Conservation (phyloP, 2,329 filamentous ascomycete genomes). For the Fusarium staphyleae region DNA sequence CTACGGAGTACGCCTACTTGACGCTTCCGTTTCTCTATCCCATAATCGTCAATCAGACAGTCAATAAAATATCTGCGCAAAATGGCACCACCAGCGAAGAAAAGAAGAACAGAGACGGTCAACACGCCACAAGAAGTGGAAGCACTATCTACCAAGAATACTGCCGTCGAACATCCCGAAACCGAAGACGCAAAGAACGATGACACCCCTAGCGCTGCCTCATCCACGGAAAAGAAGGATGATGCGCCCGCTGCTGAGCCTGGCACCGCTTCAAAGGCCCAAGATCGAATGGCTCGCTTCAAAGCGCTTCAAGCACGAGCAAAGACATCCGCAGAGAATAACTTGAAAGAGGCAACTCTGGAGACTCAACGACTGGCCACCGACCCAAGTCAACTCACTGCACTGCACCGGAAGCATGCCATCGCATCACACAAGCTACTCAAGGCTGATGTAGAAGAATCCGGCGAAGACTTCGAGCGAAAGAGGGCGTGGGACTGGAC, state of each 20-base stretch:
- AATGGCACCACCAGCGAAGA: conserved; percentile 43
- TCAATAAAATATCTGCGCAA: neutral
- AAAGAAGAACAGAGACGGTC: conserved; percentile 35
- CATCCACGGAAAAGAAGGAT: conserved; percentile 27
- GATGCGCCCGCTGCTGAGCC: conserved; percentile 28
- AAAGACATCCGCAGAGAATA: conserved; percentile 73
- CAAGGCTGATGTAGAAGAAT: conserved; percentile 86
- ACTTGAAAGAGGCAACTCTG: conserved; percentile 82
- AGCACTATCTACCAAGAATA: neutral
- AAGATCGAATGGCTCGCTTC: conserved; percentile 81
- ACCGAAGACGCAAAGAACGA: neutral
- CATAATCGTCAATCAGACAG: conserved; percentile 1
- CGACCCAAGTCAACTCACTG: conserved; percentile 77
- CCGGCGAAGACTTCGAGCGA: conserved; percentile 92
- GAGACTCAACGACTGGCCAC: conserved; percentile 82
- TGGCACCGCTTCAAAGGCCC: conserved; percentile 54
- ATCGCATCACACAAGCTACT: conserved; percentile 91
- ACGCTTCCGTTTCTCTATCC: neutral
- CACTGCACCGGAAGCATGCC: conserved; percentile 84
- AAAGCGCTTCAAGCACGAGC: conserved; percentile 85
- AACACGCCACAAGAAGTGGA: neutral
- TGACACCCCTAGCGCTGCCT: conserved; percentile 11
- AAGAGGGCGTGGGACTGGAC: conserved; percentile 99
- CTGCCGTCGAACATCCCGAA: neutral
- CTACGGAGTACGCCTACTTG: neutral